These are phyloP conservation scores for Penicillium occitanis DNA, from an alignment of 2,329 filamentous ascomycete genomes.

Conservation along the genomic window DNA sequence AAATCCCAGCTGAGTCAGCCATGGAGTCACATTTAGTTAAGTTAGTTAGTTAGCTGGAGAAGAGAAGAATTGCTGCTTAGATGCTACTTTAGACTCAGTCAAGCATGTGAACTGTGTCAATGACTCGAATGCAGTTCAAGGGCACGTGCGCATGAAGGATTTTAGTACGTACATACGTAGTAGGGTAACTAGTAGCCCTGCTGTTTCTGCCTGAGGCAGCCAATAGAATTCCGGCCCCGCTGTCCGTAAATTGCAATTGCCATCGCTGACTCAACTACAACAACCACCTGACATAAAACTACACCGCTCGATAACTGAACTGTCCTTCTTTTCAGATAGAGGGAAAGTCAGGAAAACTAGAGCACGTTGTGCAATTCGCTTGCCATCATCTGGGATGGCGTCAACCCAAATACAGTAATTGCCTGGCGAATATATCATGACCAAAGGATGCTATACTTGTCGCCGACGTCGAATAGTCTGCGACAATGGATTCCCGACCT, in stretches of 20 bases:
- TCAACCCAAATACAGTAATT: not conserved
- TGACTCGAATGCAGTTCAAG: not conserved
- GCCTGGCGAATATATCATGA: slow-evolving; percentile 30
- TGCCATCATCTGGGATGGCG: slow-evolving; percentile 9
- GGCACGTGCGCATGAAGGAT: not conserved
- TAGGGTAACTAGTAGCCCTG: not conserved
- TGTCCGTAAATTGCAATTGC: not conserved
- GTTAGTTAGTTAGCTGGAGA: not conserved
- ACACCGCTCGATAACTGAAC: not conserved
- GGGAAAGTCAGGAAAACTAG: not conserved
- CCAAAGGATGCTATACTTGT: slow-evolving; percentile 47
- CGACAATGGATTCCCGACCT: slow-evolving; percentile 44
- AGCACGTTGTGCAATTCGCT: slow-evolving; percentile 2
- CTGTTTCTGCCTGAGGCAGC: not conserved
- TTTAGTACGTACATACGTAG: not conserved
- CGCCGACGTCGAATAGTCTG: slow-evolving; percentile 46
- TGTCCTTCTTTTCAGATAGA: not conserved
- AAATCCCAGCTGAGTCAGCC: not conserved
- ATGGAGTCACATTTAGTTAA: not conserved
- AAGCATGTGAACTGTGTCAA: not conserved
- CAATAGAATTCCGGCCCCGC: not conserved
- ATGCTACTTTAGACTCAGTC: not conserved
- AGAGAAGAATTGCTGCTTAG: not conserved
- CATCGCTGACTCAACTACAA: not conserved
- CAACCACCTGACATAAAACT: not conserved